Conservation (phyloP, 495 filamentous ascomycete genomes). For the Massariosphaeria phaeospora region DNA sequence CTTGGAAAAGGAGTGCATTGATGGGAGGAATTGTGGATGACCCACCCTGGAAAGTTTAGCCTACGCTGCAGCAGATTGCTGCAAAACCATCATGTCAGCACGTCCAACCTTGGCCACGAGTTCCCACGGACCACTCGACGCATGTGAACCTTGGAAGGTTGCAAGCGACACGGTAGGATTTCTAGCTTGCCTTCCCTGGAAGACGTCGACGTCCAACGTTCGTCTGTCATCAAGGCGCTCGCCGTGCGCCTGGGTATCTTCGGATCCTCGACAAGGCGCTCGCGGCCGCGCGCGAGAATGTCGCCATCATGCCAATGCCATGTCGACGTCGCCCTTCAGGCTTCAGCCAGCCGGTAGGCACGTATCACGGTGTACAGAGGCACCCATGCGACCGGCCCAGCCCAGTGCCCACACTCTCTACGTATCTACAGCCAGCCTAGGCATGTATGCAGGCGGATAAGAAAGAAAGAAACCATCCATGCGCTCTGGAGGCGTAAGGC, state of each 20-base stretch:
- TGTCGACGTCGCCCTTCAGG: no score
- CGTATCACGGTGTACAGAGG: no score
- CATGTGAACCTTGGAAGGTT: no score
- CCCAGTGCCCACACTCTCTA: not conserved
- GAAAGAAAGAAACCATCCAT: constrained; percentile 2
- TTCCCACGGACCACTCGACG: not conserved
- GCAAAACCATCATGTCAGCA: constrained; percentile 1
- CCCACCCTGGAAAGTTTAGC: constrained; percentile 20
- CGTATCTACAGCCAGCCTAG: not conserved
- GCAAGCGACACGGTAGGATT: no score
- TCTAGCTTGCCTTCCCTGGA: no score
- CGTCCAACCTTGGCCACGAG: not conserved
- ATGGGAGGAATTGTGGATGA: not conserved
- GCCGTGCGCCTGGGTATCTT: not conserved
- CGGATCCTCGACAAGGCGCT: no score
- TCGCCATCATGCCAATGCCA: no score
- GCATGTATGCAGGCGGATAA: constrained; percentile 14
- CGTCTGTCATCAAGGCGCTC: not conserved
- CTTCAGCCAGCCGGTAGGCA: no score
- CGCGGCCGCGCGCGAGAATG: no score
- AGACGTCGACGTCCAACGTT: no score
- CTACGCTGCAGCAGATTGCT: not conserved
- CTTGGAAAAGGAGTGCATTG: not conserved
- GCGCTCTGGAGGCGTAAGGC: constrained; percentile 4
- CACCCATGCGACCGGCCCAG: not conserved